phyloP scores from a whole-genome alignment of 1,139 yeast genomes.

The Debaryomyces coudertii region DNA sequence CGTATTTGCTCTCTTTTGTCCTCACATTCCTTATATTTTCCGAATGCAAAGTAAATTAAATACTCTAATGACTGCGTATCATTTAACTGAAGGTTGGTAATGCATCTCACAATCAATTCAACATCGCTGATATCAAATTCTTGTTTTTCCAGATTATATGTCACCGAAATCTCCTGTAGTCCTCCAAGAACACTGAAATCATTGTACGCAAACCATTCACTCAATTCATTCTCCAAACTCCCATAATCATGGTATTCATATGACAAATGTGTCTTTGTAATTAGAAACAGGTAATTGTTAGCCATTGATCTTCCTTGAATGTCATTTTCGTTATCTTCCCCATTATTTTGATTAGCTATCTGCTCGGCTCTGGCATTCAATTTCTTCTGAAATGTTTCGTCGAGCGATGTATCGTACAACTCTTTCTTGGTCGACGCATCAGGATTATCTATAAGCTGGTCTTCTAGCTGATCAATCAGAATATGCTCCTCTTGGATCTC shows the following conservation, averaged over 20 bases:
- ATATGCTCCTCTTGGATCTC: slow-evolving; percentile 39
- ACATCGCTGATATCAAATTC: neutral
- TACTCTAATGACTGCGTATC: neutral
- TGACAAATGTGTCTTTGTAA: slow-evolving; percentile 43
- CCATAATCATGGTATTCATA: slow-evolving; percentile 49
- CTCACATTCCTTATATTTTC: slow-evolving; percentile 37
- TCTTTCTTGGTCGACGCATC: slow-evolving; percentile 41
- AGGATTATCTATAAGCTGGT: slow-evolving; percentile 51
- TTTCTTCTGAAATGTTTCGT: slow-evolving; percentile 50
- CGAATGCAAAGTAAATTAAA: slow-evolving; percentile 43
- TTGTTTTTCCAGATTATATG: slow-evolving; percentile 14
- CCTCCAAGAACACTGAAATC: slow-evolving; percentile 47
- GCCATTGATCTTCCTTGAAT: slow-evolving; percentile 3
- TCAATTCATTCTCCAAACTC: slow-evolving; percentile 48
- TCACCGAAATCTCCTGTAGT: slow-evolving; percentile 19
- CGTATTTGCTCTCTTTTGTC: slow-evolving; percentile 39
- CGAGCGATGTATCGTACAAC: slow-evolving; percentile 35
- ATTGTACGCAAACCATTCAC: slow-evolving; percentile 64
- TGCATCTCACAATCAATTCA: neutral
- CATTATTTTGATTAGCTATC: slow-evolving; percentile 25
- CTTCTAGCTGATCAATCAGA: slow-evolving; percentile 51
- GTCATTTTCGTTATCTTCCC: slow-evolving; percentile 9
- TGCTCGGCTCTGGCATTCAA: slow-evolving; percentile 51
- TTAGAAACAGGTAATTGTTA: slow-evolving; percentile 30
- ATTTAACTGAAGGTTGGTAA: neutral